Conservation (phyloP, 805 yeast species). For the Yamadazyma phyllophila region DNA sequence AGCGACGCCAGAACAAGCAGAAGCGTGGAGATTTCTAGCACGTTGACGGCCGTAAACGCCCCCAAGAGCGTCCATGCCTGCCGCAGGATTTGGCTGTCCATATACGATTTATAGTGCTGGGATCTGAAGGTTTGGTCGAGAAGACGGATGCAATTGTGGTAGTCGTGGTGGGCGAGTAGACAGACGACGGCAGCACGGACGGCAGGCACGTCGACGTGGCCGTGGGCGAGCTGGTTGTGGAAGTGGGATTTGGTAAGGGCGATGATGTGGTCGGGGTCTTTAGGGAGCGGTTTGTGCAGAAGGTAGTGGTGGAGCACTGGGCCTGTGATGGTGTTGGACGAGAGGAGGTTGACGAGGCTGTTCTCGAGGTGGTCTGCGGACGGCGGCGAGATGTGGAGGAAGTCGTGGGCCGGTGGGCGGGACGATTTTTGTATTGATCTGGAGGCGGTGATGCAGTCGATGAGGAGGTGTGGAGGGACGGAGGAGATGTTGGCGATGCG, state of each 20-base stretch:
- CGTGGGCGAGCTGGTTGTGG: neutral
- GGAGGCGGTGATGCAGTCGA: conserved; percentile 24
- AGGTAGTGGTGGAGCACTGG: conserved; percentile 3
- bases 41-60: neutral
- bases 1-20: neutral
- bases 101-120: neutral
- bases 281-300: conserved; percentile 4
- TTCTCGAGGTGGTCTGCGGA: neutral
- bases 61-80: neutral
- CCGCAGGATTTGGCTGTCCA: neutral
- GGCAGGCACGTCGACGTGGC: conserved; percentile 4
- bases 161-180: conserved; percentile 26
- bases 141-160: conserved; percentile 24
- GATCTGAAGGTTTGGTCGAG: conserved; percentile 17
- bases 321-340: neutral
- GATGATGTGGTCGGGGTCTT: conserved; percentile 6
- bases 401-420: neutral
- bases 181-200: conserved; percentile 16
- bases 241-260: neutral
- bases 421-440: conserved; percentile 17
- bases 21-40: neutral
- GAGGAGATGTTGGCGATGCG: conserved; percentile 10
- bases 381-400: neutral
- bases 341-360: neutral
- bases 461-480: conserved; percentile 5